phyloP scores from a whole-genome alignment of 163 green algal species.

The Chlamydomonas reinhardtii region DNA sequence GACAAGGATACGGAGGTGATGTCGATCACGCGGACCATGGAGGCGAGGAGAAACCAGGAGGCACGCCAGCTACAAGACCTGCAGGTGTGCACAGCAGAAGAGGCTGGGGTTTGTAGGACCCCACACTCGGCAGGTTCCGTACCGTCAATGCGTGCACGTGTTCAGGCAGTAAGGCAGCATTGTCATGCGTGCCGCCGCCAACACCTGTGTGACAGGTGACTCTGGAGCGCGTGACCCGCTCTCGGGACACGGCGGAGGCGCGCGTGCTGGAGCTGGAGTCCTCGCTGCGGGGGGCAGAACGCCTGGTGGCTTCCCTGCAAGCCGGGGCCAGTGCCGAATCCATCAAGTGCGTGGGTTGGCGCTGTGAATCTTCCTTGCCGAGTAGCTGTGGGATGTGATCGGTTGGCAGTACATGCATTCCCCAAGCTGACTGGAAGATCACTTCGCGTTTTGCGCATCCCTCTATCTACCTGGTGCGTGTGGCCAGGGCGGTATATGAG shows the following conservation, averaged over 20 bases:
- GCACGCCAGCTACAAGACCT: constrained; percentile 45
- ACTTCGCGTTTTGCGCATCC: too few species aligned
- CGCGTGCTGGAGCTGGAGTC: constrained; percentile 53
- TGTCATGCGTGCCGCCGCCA: too few species aligned
- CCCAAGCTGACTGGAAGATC: too few species aligned
- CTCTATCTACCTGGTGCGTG: too few species aligned
- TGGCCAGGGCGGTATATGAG: constrained; percentile 30
- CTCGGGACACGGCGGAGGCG: constrained; percentile 51
- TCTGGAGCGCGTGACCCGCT: constrained; percentile 13
- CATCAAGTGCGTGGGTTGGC: constrained; percentile 6
- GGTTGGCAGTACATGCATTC: too few species aligned
- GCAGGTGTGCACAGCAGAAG: constrained; percentile 37
- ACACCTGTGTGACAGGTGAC: neutral
- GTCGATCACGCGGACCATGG: constrained; percentile 13
- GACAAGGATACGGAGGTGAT: constrained; percentile 39
- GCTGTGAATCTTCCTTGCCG: too few species aligned
- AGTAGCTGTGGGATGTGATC: too few species aligned
- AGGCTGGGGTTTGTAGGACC: too few species aligned
- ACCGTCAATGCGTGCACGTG: too few species aligned
- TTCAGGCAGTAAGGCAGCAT: too few species aligned
- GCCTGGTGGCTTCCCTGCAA: constrained; percentile 52
- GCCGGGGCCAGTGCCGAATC: constrained; percentile 22
- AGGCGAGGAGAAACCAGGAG: constrained; percentile 28
- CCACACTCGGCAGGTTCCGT: too few species aligned
- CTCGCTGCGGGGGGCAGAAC: constrained; percentile 41